These are phyloP conservation scores for Ampelomyces quisqualis DNA, from an alignment of 2,329 filamentous ascomycete species.

Conservation along the genomic window DNA sequence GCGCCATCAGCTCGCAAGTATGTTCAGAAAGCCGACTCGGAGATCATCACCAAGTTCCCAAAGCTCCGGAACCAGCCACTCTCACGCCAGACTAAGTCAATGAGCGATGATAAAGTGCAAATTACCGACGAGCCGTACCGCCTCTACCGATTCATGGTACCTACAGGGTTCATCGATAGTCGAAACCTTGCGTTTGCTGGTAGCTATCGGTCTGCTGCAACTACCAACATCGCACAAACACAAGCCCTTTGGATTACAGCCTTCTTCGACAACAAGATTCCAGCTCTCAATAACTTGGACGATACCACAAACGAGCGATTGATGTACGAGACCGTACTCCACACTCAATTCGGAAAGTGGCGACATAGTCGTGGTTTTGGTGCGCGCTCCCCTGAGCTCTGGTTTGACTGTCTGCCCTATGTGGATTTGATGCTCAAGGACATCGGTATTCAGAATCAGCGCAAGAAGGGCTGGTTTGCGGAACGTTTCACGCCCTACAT, in stretches of 20 bases:
- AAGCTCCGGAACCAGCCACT: constrained; percentile 55
- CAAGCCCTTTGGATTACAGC: constrained; percentile 57
- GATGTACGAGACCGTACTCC: constrained; percentile 30
- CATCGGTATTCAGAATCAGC: constrained; percentile 21
- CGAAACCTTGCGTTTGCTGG: constrained; percentile 43
- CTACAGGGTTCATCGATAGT: constrained; percentile 19
- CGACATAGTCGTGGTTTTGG: constrained; percentile 35
- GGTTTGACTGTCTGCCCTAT: constrained; percentile 36
- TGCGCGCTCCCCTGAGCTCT: constrained; percentile 30
- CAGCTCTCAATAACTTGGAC: not conserved
- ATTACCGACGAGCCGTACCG: constrained; percentile 41
- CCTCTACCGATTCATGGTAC: constrained; percentile 49
- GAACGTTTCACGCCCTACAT: constrained; percentile 28
- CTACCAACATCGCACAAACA: constrained; percentile 38
- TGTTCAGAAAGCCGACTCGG: constrained; percentile 47
- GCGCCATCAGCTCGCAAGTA: constrained; percentile 7
- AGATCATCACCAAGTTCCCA: constrained; percentile 57
- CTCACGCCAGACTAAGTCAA: constrained; percentile 9
- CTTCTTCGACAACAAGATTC: constrained; percentile 59
- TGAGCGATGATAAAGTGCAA: constrained; percentile 7
- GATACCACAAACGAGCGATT: constrained; percentile 8
- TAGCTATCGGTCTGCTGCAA: constrained; percentile 42
- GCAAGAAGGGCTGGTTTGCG: constrained; percentile 26
- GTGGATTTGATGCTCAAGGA: constrained; percentile 33
- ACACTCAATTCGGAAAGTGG: constrained; percentile 36